Base-by-base conservation (phyloP, 768 basidiomycete species). In the Gymnopilus junonius region DNA sequence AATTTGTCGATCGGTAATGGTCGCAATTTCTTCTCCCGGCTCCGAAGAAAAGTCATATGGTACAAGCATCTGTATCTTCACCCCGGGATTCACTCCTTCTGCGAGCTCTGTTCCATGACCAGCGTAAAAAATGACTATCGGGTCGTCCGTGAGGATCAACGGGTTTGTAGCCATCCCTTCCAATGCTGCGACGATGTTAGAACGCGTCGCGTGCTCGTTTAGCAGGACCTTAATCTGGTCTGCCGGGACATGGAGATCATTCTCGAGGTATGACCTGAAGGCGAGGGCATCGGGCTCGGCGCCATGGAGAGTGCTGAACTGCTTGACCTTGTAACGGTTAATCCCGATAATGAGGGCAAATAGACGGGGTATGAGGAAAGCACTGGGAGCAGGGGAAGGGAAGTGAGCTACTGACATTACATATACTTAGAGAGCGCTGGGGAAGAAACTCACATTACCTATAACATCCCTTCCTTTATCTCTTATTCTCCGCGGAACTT, bases 61-160 rank as follows among this genome's bases (percentile, higher is more conserved):
- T n/a, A 64, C 53, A 8, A 64, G 53, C 51, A 59, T 59, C 25
- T 64, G 58, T 8, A 55, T 55, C 6, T 55, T 55, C 14, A 23
- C 39, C 1, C 12, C 54, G 7, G 54, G 35, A n/a, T 39, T 39
- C 4, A 21, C 53, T 10, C 17, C 23, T 8, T 55, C 54, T 5
- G 14, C 23, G 1, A 11, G 35, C 37, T 58, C 56, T 5, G 31
- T 45, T 11, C 43, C 56, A 27, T 46, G 40, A 21, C 88, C 88
- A 35, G 88, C 86, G 67, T 86, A 89, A 65, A 86, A 89, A 58
- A 89, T 72, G 63, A 89, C 67, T 17, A 58, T 45, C 11, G 56
- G 25, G 17, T 58, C 56, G 4, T 31, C 42, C 29, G n/a, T 46
- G 34, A 80, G 75, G 55, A 89, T 87, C 32, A 69, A 71, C 3